Evolutionary conservation across 345 rosid genomes (phyloP).

Genomic region (Euphorbia pulcherrima): DNA sequence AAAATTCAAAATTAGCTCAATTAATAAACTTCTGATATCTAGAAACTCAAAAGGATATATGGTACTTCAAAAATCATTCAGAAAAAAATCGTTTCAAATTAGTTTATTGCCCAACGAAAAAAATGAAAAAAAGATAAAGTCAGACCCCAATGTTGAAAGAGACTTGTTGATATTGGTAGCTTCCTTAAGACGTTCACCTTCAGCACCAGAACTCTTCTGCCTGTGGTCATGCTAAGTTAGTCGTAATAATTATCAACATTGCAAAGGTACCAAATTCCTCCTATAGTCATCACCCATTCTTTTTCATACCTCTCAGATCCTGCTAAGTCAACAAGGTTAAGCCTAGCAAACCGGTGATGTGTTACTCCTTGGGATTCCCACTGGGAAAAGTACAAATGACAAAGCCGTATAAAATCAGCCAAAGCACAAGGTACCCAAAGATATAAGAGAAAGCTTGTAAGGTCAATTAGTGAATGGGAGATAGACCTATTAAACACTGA

Average conservation of each 20-base stretch:
- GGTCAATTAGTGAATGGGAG: not conserved
- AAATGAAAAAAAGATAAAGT: conserved; percentile 3
- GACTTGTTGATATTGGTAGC: conserved; percentile 98
- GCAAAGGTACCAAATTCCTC: not conserved
- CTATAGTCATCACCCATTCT: not conserved
- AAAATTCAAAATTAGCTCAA: conserved; percentile 17
- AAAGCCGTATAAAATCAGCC: conserved; percentile 4
- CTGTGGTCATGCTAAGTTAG: conserved; percentile 29
- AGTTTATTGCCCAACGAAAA: not conserved
- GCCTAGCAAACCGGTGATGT: conserved; percentile 94
- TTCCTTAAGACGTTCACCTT: conserved; percentile 98
- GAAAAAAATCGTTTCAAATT: not conserved
- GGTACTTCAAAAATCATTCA: not conserved
- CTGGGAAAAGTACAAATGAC: conserved; percentile 35
- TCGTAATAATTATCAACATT: not conserved
- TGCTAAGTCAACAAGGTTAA: conserved; percentile 96
- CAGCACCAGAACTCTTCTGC: conserved; percentile 98
- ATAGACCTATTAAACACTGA: conserved; percentile 33
- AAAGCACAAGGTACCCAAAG: not conserved
- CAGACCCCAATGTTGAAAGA: conserved; percentile 92
- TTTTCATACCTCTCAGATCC: conserved; percentile 87
- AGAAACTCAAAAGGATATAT: not conserved
- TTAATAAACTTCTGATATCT: conserved; percentile 1
- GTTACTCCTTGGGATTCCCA: conserved; percentile 97
- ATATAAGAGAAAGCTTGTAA: not conserved